Conservation (phyloP, 2,329 filamentous ascomycete species). For the Aspergillus sp. region DNA sequence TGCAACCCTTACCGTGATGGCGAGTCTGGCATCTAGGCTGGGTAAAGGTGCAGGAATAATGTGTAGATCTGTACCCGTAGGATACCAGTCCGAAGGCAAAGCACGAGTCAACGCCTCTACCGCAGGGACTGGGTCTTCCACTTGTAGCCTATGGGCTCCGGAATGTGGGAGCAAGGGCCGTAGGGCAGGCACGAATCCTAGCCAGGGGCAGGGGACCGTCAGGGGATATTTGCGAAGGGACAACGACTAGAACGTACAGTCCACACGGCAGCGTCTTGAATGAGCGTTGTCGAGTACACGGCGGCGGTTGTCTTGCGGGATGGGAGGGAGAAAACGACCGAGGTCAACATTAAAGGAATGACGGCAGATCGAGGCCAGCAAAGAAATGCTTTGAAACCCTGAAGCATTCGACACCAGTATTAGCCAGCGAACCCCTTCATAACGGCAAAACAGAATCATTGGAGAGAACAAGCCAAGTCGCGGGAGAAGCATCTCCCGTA, state of each 20-base stretch:
- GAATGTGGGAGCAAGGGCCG: conserved; percentile 25
- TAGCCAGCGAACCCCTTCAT: conserved; percentile 6
- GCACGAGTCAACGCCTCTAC: conserved; percentile 41
- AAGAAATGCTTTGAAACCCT: conserved; percentile 11
- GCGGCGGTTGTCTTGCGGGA: conserved; percentile 13
- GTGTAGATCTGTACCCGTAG: conserved; percentile 25
- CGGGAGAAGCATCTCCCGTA: conserved; percentile 4
- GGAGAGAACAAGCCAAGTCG: background rate
- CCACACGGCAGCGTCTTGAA: conserved; percentile 21
- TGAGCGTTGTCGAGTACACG: conserved; percentile 17
- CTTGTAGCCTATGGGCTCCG: conserved; percentile 22
- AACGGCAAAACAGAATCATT: background rate
- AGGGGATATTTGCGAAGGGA: conserved; percentile 23
- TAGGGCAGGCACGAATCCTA: conserved; percentile 31
- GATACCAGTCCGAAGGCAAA: conserved; percentile 32
- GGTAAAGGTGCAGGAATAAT: conserved; percentile 32
- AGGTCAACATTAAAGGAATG: conserved; percentile 20
- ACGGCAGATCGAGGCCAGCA: conserved; percentile 14
- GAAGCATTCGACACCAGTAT: conserved; percentile 6
- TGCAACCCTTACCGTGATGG: conserved; percentile 36
- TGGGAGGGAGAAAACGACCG: conserved; percentile 13
- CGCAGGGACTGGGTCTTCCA: conserved; percentile 26
- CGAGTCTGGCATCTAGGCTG: conserved; percentile 38
- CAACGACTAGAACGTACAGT: conserved; percentile 26
- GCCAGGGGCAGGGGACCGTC: conserved; percentile 30